These are phyloP conservation scores for Syzygium jambos DNA, from an alignment of 345 rosid genomes.

Conservation along the genomic window DNA sequence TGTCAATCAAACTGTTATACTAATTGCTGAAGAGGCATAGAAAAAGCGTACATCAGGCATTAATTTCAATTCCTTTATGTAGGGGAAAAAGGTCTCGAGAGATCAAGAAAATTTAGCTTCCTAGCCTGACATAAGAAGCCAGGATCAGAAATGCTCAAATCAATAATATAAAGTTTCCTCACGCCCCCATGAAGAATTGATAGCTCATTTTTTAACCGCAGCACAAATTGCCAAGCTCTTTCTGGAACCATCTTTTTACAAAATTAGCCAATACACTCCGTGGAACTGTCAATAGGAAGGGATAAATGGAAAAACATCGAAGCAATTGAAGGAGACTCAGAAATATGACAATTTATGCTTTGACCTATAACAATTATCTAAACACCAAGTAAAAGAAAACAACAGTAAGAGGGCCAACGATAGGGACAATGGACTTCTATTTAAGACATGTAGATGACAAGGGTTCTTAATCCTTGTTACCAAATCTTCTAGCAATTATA, in stretches of 20 bases:
- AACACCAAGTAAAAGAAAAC: neutral
- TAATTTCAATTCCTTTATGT: neutral
- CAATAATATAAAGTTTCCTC: neutral
- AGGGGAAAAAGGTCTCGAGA: neutral
- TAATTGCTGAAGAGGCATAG: neutral
- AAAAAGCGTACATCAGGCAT: neutral
- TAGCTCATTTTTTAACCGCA: neutral
- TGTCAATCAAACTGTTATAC: neutral
- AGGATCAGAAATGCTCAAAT: neutral
- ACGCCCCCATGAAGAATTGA: neutral
- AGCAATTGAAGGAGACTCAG: neutral
- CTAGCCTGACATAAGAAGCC: neutral
- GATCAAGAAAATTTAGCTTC: neutral
- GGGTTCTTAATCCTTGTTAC: slow-evolving; percentile 52
- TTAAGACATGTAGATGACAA: neutral
- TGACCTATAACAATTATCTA: neutral
- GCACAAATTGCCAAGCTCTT: neutral
- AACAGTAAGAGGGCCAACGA: neutral
- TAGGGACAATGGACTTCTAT: neutral
- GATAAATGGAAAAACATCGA: neutral
- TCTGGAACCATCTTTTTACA: neutral
- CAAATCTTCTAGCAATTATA: slow-evolving; percentile 79
- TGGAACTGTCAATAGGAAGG: neutral
- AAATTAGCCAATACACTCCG: neutral
- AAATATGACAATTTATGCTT: neutral